phyloP scores from a whole-genome alignment of 2,329 filamentous ascomycete species.

The Hymenoscyphus fraxineus region DNA sequence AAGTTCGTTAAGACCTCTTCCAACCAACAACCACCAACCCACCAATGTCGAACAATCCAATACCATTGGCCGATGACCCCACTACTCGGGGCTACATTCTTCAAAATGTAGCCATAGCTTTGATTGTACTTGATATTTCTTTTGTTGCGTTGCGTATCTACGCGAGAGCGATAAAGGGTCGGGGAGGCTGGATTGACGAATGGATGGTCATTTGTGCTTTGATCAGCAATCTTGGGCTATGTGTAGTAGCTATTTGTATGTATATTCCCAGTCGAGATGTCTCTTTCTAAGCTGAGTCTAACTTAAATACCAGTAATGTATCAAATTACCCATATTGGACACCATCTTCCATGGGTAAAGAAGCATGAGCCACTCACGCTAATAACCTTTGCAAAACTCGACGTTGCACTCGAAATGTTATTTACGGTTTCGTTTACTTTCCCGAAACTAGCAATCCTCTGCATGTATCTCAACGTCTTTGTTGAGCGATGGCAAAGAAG shows the following conservation, averaged over 20 bases:
- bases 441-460: conserved; percentile 5
- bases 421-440: conserved; percentile 1
- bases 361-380: conserved; percentile 1
- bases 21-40: background rate
- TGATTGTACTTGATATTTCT: conserved; percentile 2
- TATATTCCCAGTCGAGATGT: background rate
- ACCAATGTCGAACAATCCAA: background rate
- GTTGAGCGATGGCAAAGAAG: conserved; percentile 4
- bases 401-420: background rate
- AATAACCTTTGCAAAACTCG: conserved; percentile 1
- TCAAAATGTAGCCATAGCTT: conserved; percentile 8
- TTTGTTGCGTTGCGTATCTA: conserved; percentile 1
- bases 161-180: background rate
- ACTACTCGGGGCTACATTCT: conserved; percentile 2
- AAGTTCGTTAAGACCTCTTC: background rate
- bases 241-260: conserved; percentile 4
- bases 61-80: background rate
- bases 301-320: conserved; percentile 1
- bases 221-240: background rate
- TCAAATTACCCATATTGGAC: background rate
- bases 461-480: conserved; percentile 2
- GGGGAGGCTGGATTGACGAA: background rate
- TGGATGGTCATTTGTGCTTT: conserved; percentile 1
- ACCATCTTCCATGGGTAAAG: conserved; percentile 4
- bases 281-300: background rate